phyloP scores from a whole-genome alignment of 2,329 filamentous ascomycete genomes.

The Zasmidium cellare region DNA sequence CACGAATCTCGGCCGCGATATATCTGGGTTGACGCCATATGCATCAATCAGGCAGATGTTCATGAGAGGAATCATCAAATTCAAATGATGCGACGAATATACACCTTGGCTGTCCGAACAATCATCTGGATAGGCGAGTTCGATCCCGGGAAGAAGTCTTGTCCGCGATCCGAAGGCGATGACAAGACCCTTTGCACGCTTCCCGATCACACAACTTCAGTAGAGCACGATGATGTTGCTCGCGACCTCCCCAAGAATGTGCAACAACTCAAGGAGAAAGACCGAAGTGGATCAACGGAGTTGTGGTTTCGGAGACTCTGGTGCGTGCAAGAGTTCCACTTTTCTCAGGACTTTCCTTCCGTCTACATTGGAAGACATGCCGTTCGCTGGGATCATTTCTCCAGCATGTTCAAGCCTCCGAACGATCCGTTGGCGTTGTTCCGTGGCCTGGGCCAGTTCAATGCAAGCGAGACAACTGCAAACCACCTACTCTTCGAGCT shows the following conservation, averaged over 20 bases:
- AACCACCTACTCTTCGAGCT: slow-evolving; percentile 14
- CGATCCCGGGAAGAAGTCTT: slow-evolving; percentile 1
- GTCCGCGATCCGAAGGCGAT: slow-evolving; percentile 6
- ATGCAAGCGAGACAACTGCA: neutral
- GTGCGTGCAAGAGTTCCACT: slow-evolving; percentile 20
- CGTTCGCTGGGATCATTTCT: slow-evolving; percentile 22
- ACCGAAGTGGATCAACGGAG: slow-evolving; percentile 1
- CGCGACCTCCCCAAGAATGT: slow-evolving; percentile 11
- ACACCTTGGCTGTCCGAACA: slow-evolving; percentile 17
- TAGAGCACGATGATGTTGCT: slow-evolving; percentile 20
- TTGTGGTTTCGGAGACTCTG: slow-evolving; percentile 26
- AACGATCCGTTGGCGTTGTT: slow-evolving; percentile 17
- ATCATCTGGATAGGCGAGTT: slow-evolving; percentile 23
- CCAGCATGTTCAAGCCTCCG: slow-evolving; percentile 12
- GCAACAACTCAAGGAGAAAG: slow-evolving; percentile 7
- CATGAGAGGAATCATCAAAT: slow-evolving; percentile 24
- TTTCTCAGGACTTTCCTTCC: slow-evolving; percentile 13
- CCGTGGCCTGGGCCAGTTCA: slow-evolving; percentile 3
- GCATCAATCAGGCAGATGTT: slow-evolving; percentile 25
- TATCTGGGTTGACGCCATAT: slow-evolving; percentile 28
- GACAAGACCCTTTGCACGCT: slow-evolving; percentile 14
- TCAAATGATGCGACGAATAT: slow-evolving; percentile 24
- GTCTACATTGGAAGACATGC: slow-evolving; percentile 23
- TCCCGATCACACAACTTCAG: slow-evolving; percentile 13
- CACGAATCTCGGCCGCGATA: slow-evolving; percentile 1